Evolutionary conservation across 371 early-diverging fungal species (phyloP), one percentile per base, ranked within the genome.

Genomic region (Mortierella polycephala): DNA sequence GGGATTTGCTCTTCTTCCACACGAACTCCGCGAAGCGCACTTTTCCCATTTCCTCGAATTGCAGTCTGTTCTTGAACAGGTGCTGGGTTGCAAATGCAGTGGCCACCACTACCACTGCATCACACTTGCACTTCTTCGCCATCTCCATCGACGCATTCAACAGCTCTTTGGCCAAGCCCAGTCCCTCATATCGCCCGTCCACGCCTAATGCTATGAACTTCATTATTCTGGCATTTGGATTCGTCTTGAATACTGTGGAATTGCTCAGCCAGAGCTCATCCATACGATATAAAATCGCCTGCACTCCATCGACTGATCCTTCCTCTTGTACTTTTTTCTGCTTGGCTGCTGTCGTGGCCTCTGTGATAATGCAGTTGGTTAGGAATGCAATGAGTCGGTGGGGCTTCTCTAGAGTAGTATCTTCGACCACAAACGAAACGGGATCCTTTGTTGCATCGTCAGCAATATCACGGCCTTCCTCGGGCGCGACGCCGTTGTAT

Each of bases 31-130:
- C 5, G 16, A 73, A 79, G 18, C 69, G 62, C 6, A 79, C n/a
- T n/a, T 39, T 57, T 4, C 59, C 73, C 59, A 69, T 79, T 57
- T 62, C 60, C 51, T 79, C 74, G 64, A 79, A 79, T 1, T 49
- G 63, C 12, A 73, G 21, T 30, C 80, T 73, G 11, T 73, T 79
- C 41, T 37, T 21, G 52, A 79, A 79, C 58, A 79, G 37, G 41
- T 79, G 80, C 63, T 79, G 80, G 0, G 80, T 79, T 11, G 80
- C 80, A 73, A 79, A 79, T 8, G 80, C 80, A 30, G 67, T 60
- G 7, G 80, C 80, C 23, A 79, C 47, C 14, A 79, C 80, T 45
- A 67, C 23, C 10, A 79, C 64, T 1, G 80, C 80, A 8, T 72
- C 69, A 42, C 80, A 79, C 23, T 56, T 64, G 20, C 40, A 9